Evolutionary conservation across 345 rosid species (phyloP), one percentile per base, ranked within the genome.

Genomic region (Moricandia arvensis): DNA sequence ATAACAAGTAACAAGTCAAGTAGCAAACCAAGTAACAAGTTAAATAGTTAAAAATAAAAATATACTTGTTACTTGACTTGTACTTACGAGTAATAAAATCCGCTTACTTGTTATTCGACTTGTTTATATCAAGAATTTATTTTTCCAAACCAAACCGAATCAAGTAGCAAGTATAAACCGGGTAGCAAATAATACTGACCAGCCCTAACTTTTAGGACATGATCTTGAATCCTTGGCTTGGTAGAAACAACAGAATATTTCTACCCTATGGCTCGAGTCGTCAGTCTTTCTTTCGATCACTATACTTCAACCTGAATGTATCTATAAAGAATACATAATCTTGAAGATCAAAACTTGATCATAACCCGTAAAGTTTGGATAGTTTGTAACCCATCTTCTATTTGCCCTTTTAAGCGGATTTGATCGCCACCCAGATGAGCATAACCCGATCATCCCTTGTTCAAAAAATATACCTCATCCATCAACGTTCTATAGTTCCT

Each of bases 401-500:
- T 10, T 38, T 47, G 27, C 38, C 55, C 54, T 3, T 35, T 47
- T 67, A 18, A 21, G 67, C 17, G 0, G 16, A 66, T 45, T 9
- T n/a, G 34, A 24, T 49, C 10, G n/a, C 1, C n/a, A 3, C 68
- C 7, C 7, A 9, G 13, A 74, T 43, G 7, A 60, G 8, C 33
- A 55, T n/a, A 74, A 31, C 74, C 18, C 0, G n/a, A 27, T 81
- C 83, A 89, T 9, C 82, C 88, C 79, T 71, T 34, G 26, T 61
- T 74, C 57, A 73, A 1, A 62, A 86, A 82, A 73, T 85, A 87
- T 75, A 92, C 71, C 6, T 78, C 85, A 41, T 87, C 80, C 80
- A 90, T 75, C 84, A 95, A 78, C 12, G 68, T 80, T 74, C 80
- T 80, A 65, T 88, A 88, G 72, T 80, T 89, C 83, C 80, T 87